Evolutionary conservation across 345 rosid genomes (phyloP), one percentile per base, ranked within the genome.

Genomic region (Eucalyptus melliodora): DNA sequence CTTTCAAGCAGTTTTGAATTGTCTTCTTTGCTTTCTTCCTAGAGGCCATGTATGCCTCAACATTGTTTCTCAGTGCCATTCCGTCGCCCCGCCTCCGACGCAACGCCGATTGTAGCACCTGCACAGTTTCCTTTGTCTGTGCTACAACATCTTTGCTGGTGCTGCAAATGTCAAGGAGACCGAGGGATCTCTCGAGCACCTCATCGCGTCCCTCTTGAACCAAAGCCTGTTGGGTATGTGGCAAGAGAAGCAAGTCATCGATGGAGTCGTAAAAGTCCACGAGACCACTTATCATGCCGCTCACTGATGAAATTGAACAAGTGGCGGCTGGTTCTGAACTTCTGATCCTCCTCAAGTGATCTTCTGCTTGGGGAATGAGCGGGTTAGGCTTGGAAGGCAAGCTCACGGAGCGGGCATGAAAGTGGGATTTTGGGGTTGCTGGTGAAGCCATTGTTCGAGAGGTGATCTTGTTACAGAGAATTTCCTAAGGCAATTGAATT

Each of bases 11-110:
- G 91, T 92, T 93, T 14, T 88, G 89, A 87, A 93, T 88, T 87
- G 94, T 90, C 88, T 91, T 95, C 88, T 91, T 94, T 55, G 90
- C 88, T 7, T 83, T 51, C 88, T 91, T 93, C 92, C 96, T 93
- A 6, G 92, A 90, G 89, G 93, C 86, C 24, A 95, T 34, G 91
- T 92, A 95, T 60, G 92, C 94, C 88, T 87, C 90, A 37, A 93
- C 91, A 83, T 91, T 94, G 21, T 42, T 21, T 62, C 69, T 62
- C 69, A 62, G 69, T 15, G 69, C 69, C 1, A 90, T 30, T 13
- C 49, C 60, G 9, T 15, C 40, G 60, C 88, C 49, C 31, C 89
- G 81, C 85, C 91, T 93, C 90, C 92, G 87, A 34, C 86, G 85
- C 80, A 91, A 21, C 31, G 81, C 42, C 8, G 89, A 92, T 88